Percentiles rank a stretch among this genome's conserved stretches.
These are phyloP conservation scores for Encephalitozoon romaleae DNA, from an alignment of 371 early-diverging fungal genomes.

Conservation along the genomic window DNA sequence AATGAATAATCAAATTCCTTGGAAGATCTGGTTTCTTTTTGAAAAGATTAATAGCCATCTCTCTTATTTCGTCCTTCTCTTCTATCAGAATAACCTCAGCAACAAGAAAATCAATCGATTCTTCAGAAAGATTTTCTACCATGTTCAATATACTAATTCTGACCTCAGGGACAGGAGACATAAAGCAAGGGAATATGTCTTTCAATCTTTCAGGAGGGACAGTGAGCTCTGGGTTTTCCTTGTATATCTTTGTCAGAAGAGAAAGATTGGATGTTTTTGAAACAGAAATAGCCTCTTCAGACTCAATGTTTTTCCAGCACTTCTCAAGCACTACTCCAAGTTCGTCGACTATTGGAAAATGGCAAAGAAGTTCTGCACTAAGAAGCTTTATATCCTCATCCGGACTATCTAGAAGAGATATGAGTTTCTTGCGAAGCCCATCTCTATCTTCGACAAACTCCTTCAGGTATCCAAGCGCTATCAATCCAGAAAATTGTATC, in stretches of 20 bases:
- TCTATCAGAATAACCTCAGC: slow-evolving; percentile 42
- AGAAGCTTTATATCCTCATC: slow-evolving; percentile 60
- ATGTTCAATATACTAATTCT: slow-evolving; percentile 22
- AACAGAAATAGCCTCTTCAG: slow-evolving; percentile 49
- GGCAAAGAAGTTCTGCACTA: slow-evolving; percentile 50
- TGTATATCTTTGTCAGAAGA: slow-evolving; percentile 34
- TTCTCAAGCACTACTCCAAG: slow-evolving; percentile 19
- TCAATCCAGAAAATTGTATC: slow-evolving; percentile 55
- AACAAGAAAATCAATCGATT: slow-evolving; percentile 29
- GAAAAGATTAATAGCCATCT: slow-evolving; percentile 21
- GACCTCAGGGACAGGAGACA: slow-evolving; percentile 26
- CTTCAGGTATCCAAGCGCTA: slow-evolving; percentile 42
- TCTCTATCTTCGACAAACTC: slow-evolving; percentile 20
- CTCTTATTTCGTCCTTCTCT: slow-evolving; percentile 34
- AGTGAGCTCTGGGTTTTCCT: not conserved
- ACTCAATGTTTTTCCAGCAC: slow-evolving; percentile 52
- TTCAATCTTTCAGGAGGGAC: not conserved
- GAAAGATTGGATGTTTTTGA: slow-evolving; percentile 50
- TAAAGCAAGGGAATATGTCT: slow-evolving; percentile 45
- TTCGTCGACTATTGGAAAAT: not conserved
- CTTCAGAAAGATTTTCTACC: not conserved
- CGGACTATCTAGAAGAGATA: slow-evolving; percentile 30
- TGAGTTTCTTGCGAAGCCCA: slow-evolving; percentile 9
- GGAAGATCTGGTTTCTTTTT: not conserved
- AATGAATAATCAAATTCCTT: slow-evolving; percentile 19